Conservation (phyloP, 805 yeast genomes). For the Yarrowia sp. region DNA sequence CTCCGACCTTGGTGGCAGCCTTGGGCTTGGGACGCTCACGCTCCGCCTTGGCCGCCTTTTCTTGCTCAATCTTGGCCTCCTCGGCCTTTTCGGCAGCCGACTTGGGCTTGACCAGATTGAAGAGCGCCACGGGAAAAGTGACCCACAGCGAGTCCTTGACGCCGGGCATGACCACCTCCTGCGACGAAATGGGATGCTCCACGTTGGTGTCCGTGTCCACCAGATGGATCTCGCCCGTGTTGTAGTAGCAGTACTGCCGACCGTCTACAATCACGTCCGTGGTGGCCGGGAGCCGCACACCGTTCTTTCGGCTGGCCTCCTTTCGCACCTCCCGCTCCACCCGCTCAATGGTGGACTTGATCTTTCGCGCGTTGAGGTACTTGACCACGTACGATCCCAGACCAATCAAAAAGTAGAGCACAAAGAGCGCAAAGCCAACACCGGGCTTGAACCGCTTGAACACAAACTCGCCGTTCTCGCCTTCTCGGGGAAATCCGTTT, state of each 20-base stretch:
- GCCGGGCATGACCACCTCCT: constrained; percentile 36
- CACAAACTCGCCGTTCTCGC: constrained; percentile 56
- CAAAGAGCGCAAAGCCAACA: constrained; percentile 46
- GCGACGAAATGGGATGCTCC: constrained; percentile 36
- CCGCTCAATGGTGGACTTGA: constrained; percentile 26
- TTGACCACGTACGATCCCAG: constrained; percentile 57
- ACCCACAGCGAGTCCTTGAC: constrained; percentile 38
- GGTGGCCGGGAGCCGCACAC: constrained; percentile 7
- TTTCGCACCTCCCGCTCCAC: constrained; percentile 25
- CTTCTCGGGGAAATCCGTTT: constrained; percentile 83
- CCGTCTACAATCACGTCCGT: constrained; percentile 22
- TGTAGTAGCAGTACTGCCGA: constrained; percentile 24
- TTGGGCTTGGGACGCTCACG: constrained; percentile 27
- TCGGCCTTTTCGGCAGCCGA: constrained; percentile 15
- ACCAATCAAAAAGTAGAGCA: constrained; percentile 52
- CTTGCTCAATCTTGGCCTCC: background rate
- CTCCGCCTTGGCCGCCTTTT: constrained; percentile 14
- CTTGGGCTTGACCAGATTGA: constrained; percentile 29
- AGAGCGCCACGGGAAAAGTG: constrained; percentile 31
- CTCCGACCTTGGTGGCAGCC: constrained; percentile 30
- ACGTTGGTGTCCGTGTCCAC: constrained; percentile 32
- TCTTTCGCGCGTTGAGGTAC: constrained; percentile 37
- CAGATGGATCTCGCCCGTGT: constrained; percentile 35
- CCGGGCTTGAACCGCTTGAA: constrained; percentile 68
- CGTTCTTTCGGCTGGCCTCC: constrained; percentile 24